A percentile compares a stretch with the other conserved stretches of the same genome.
Evolutionary conservation across 2,329 filamentous ascomycete genomes (phyloP).

Genomic region (Penicillium rolfsii): DNA sequence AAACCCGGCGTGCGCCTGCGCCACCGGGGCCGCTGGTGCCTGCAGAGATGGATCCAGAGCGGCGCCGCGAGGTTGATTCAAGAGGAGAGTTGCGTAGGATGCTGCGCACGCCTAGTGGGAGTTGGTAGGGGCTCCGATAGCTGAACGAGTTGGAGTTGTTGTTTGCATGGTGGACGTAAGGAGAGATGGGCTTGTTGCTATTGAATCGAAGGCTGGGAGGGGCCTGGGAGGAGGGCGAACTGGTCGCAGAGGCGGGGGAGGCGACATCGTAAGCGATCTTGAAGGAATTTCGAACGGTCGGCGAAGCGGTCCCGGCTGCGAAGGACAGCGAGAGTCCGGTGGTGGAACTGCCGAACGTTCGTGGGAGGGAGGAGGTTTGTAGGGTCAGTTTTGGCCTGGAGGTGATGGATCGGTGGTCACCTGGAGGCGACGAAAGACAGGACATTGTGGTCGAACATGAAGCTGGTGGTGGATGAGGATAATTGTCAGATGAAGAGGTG

Average conservation of each 20-base stretch:
- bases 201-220: slow-evolving; percentile 30
- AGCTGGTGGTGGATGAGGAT: slow-evolving; percentile 12
- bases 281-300: slow-evolving; percentile 65
- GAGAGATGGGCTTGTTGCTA: slow-evolving; percentile 34
- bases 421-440: slow-evolving; percentile 24
- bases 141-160: slow-evolving; percentile 19
- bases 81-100: slow-evolving; percentile 54
- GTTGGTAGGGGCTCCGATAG: slow-evolving; percentile 42
- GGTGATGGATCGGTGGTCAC: slow-evolving; percentile 25
- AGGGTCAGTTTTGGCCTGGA: slow-evolving; percentile 63
- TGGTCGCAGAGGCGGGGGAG: slow-evolving; percentile 44
- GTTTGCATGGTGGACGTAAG: slow-evolving; percentile 28
- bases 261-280: slow-evolving; percentile 60
- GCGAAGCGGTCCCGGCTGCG: slow-evolving; percentile 56
- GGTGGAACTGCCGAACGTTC: slow-evolving; percentile 59
- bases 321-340: slow-evolving; percentile 57
- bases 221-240: slow-evolving; percentile 38
- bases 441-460: slow-evolving; percentile 23
- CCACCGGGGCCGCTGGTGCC: slow-evolving; percentile 36
- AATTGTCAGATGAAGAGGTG: slow-evolving; percentile 17
- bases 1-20: slow-evolving; percentile 41
- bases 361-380: slow-evolving; percentile 57
- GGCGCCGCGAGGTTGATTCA: slow-evolving; percentile 39
- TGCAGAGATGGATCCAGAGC: slow-evolving; percentile 45
- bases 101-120: slow-evolving; percentile 49